phyloP scores from a whole-genome alignment of 495 filamentous ascomycete genomes.

The Aspergillus sclerotioniger region DNA sequence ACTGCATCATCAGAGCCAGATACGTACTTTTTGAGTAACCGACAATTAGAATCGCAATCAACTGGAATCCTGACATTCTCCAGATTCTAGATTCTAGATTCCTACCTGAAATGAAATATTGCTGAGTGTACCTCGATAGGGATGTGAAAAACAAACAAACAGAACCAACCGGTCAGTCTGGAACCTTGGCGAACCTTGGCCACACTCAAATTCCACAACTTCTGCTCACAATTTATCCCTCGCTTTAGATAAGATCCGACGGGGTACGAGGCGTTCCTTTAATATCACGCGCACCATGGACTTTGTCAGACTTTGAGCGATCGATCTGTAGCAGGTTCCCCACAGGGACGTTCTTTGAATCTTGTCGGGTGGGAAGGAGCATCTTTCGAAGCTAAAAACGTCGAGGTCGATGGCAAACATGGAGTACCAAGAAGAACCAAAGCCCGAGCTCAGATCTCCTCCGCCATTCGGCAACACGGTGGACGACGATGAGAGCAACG shows the following conservation, averaged over 20 bases:
- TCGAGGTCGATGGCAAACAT: neutral
- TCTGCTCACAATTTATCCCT: neutral
- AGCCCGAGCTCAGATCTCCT: conserved; percentile 18
- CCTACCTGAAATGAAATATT: too few relatives aligned
- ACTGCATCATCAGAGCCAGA: too few relatives aligned
- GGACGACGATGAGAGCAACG: conserved; percentile 1
- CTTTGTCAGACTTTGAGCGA: too few relatives aligned
- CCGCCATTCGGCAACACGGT: neutral
- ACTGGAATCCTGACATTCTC: too few relatives aligned
- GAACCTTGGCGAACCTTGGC: conserved; percentile 19
- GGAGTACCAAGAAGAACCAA: conserved; percentile 8
- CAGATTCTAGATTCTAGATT: too few relatives aligned
- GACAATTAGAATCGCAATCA: too few relatives aligned
- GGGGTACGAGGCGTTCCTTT: neutral
- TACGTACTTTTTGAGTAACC: too few relatives aligned
- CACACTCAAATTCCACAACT: neutral
- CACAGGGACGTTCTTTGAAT: neutral
- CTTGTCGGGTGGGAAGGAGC: neutral
- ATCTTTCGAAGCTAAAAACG: neutral
- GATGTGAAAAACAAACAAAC: neutral
- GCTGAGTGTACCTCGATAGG: too few relatives aligned
- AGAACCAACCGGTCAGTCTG: conserved; percentile 8
- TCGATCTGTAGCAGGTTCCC: neutral
- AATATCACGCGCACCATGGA: neutral
- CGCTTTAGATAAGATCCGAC: neutral